Base-by-base conservation (phyloP, 2,329 filamentous ascomycete genomes). In the Daldinia eschscholtzii region DNA sequence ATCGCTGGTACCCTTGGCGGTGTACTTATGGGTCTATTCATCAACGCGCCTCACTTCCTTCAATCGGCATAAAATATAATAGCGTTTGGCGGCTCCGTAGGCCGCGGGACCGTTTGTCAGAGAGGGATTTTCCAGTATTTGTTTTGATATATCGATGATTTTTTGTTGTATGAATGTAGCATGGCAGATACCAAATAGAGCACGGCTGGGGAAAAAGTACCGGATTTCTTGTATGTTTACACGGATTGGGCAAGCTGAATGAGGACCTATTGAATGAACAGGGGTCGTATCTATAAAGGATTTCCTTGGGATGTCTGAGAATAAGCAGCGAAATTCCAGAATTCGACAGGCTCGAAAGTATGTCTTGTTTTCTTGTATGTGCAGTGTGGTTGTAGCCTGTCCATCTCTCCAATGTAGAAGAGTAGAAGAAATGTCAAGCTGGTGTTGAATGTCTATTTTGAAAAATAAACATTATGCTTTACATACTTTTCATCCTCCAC, bases 41-140 rank as follows among this genome's bases (percentile, higher is more conserved):
- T 91, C 26, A 91, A 91, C 69, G 84, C 88, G 30, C 89, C 89
- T 67, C 86, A 88, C 73, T 89, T 87, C 35, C 7, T 52, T 13
- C 15, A 15, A 33, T 52, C 46, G 5, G 46, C 26, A 52, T 52
- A 33, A 9, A 30, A 52, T 26, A n/a, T 30, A 41, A 26, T 39
- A 4, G 9, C 12, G 9, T 13, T 13, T 33, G 30, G 6, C 30
- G 9, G 30, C 9, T 33, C 3, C 30, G 4, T 33, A 50, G 15
- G 30, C 7, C 5, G 15, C 13, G 12, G 48, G 1, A 6, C n/a
- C 33, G 4, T 3, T 50, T 48, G 20, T 20, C 28, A 2, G 57
- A 39, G n/a, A 46, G 46, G 4, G 53, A 23, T 9, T 26, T 20
- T 46, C 53, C 20, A 28, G 18, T 46, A 35, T 48, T 30, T 55